These are phyloP conservation scores for Vinca minor DNA, from an alignment of 257 asterid species.

Conservation along the genomic window DNA sequence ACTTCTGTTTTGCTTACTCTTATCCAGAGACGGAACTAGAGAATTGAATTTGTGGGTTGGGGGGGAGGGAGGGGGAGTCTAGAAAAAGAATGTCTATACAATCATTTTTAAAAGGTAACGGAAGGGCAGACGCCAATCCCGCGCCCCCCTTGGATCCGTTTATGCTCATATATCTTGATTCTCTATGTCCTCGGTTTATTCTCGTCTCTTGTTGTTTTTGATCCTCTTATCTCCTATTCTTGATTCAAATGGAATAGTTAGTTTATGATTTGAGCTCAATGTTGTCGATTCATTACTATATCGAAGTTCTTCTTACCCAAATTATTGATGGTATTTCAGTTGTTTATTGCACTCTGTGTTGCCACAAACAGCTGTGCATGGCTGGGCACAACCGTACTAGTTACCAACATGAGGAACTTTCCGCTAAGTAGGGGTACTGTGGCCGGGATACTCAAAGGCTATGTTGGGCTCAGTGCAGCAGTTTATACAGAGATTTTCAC, in stretches of 20 bases:
- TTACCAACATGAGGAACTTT: conserved; percentile 96
- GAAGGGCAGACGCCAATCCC: too few relatives aligned
- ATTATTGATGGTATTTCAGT: too few relatives aligned
- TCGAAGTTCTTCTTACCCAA: too few relatives aligned
- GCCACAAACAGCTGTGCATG: conserved; percentile 94
- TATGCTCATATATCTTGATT: too few relatives aligned
- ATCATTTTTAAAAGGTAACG: too few relatives aligned
- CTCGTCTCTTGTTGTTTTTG: neutral
- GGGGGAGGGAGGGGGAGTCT: too few relatives aligned
- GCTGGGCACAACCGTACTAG: conserved; percentile 88
- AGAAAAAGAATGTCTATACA: too few relatives aligned
- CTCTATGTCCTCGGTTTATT: too few relatives aligned
- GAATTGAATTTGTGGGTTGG: too few relatives aligned
- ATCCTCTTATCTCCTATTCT: neutral
- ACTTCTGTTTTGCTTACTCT: too few relatives aligned
- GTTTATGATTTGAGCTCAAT: neutral
- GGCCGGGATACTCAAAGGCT: conserved; percentile 89
- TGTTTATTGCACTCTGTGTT: conserved; percentile 69
- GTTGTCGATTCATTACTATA: neutral
- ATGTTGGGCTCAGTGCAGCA: conserved; percentile 76
- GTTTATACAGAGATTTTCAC: conserved; percentile 69
- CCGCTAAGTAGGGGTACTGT: conserved; percentile 89
- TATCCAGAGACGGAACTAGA: too few relatives aligned
- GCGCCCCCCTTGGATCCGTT: too few relatives aligned
- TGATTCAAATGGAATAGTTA: neutral